These are phyloP conservation scores for Venturiaceae sp. DNA, from an alignment of 2,329 filamentous ascomycete species.

Conservation along the genomic window DNA sequence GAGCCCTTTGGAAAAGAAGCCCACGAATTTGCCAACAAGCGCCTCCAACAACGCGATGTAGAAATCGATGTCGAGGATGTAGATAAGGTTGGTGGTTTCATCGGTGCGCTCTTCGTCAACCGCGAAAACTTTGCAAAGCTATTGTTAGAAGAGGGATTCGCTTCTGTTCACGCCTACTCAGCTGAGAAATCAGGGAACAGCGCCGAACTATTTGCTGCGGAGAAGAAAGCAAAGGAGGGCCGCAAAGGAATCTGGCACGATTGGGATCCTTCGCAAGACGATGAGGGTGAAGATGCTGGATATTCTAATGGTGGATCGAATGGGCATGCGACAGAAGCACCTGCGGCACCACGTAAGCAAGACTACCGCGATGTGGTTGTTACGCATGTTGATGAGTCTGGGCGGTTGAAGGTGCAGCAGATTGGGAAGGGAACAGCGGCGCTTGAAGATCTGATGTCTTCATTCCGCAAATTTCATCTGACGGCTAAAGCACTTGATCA, in stretches of 20 bases:
- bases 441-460: conserved; percentile 77
- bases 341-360: conserved; percentile 53
- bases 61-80: conserved; percentile 92
- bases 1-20: conserved; percentile 96
- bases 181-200: conserved; percentile 92
- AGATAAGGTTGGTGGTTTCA: conserved; percentile 96
- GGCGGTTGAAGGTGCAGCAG: conserved; percentile 82
- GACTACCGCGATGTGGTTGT: conserved; percentile 94
- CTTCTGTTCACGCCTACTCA: conserved; percentile 86
- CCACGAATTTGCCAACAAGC: conserved; percentile 77
- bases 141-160: conserved; percentile 87
- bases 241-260: conserved; percentile 86
- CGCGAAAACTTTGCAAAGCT: conserved; percentile 92
- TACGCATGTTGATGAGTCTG: conserved; percentile 77
- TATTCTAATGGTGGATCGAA: conserved; percentile 37
- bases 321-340: conserved; percentile 33
- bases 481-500: conserved; percentile 60
- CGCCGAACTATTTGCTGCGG: conserved; percentile 75
- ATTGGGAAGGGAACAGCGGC: conserved; percentile 76
- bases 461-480: conserved; percentile 85
- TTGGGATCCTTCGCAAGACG: conserved; percentile 85
- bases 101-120: conserved; percentile 86
- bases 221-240: conserved; percentile 80
- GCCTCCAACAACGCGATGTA: conserved; percentile 88
- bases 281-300: conserved; percentile 40